These are phyloP conservation scores for Chlamydomonas sp. DNA, from an alignment of 139 green algal species.

Conservation along the genomic window DNA sequence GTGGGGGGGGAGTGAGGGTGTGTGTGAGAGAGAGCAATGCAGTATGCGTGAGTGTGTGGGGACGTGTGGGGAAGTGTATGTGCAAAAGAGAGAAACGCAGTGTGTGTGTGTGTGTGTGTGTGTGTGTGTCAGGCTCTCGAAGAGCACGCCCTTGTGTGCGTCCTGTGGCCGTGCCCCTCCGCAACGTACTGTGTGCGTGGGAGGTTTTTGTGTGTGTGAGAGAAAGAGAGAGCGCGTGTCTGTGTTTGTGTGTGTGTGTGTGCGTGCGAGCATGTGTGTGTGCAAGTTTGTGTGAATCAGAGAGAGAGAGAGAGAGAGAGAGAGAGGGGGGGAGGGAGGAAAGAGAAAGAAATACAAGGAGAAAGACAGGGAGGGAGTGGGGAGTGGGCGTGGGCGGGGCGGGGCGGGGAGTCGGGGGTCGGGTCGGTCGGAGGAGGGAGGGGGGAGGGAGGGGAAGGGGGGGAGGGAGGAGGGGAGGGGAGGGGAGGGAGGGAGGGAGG, in stretches of 20 bases:
- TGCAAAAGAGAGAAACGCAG: neutral
- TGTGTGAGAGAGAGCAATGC: no score
- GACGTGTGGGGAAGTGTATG: no score
- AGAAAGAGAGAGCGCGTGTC: neutral
- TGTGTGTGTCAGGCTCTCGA: slow-evolving; percentile 72
- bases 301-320: neutral
- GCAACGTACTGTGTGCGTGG: no score
- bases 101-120: neutral
- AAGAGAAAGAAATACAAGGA: no score
- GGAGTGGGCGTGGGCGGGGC: no score
- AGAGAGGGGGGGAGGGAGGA: slow-evolving; percentile 82
- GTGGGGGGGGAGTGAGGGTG: no score
- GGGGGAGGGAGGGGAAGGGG: neutral
- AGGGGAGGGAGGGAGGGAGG: neutral
- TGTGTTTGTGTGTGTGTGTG: neutral
- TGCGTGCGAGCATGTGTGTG: neutral
- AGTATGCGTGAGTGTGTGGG: no score
- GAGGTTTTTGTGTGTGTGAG: no score
- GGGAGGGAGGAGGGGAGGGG: neutral
- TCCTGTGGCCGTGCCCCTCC: no score
- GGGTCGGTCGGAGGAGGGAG: neutral
- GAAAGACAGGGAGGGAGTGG: no score
- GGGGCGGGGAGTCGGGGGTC: no score
- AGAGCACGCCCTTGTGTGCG: slow-evolving; percentile 82
- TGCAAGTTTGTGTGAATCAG: neutral